phyloP scores from a whole-genome alignment of 1,284 basidiomycete species.

The Cryptococcus wingfieldii region DNA sequence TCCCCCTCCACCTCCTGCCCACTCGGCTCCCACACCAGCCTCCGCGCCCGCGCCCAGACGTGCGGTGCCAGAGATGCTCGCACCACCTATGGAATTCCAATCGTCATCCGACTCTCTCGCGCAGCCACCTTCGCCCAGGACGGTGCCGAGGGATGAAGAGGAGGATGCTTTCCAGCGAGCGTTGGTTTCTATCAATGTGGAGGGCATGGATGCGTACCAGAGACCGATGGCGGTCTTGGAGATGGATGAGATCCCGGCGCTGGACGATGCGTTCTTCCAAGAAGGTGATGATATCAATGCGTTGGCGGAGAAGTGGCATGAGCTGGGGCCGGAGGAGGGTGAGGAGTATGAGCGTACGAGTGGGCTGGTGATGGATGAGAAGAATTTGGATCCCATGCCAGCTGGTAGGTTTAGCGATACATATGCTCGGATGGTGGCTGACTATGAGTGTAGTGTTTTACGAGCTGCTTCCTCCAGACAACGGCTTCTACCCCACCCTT shows the following conservation, averaged over 20 bases:
- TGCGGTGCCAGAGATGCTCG: neutral
- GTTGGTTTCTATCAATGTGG: neutral
- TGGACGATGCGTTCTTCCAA: neutral
- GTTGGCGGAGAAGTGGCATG: slow-evolving; percentile 7
- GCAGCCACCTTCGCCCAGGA: neutral
- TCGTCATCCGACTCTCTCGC: neutral
- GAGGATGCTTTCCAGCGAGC: neutral
- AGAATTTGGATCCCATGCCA: slow-evolving; percentile 1
- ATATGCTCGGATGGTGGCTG: neutral
- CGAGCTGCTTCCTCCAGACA: neutral
- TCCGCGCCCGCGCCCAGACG: neutral
- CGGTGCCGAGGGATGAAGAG: neutral
- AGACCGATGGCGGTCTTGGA: slow-evolving; percentile 9
- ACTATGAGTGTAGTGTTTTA: neutral
- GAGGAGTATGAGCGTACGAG: neutral
- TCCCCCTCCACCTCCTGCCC: neutral
- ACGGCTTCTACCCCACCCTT: neutral
- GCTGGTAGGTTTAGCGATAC: neutral
- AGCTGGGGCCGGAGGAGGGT: slow-evolving; percentile 2
- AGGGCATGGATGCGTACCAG: neutral
- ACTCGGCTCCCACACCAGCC: no score
- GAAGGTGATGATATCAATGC: slow-evolving; percentile 1
- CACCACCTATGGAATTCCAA: neutral
- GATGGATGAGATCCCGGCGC: slow-evolving; percentile 9
- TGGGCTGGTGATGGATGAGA: slow-evolving; percentile 6